Percentiles rank a stretch among this genome's conserved stretches.
These are phyloP conservation scores for Cardamine occulta DNA, from an alignment of 345 rosid genomes.

Conservation along the genomic window DNA sequence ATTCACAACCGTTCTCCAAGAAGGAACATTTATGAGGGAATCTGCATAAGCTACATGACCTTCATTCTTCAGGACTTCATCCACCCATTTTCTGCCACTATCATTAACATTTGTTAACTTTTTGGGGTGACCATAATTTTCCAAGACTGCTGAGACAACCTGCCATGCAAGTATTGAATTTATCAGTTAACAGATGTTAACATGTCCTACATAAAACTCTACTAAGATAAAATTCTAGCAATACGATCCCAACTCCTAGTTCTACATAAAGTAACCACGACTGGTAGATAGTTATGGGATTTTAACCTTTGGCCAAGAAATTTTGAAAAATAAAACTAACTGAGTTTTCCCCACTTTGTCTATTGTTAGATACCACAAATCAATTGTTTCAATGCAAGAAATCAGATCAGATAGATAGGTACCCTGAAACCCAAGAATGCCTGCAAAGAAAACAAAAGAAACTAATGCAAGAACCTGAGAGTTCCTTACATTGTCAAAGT, in stretches of 20 bases:
- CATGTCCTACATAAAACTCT: conserved; percentile 17
- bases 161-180: conserved; percentile 43
- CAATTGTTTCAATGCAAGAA: conserved; percentile 10
- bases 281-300: not conserved
- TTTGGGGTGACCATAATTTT: conserved; percentile 67
- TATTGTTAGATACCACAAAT: conserved; percentile 6
- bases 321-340: not conserved
- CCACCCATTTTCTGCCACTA: conserved; percentile 64
- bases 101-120: conserved; percentile 50
- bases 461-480: conserved; percentile 12
- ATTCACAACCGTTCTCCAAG: conserved; percentile 76
- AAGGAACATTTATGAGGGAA: conserved; percentile 55
- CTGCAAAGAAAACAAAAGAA: not conserved
- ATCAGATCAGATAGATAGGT: conserved; percentile 6
- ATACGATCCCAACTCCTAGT: not conserved
- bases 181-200: conserved; percentile 13
- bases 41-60: conserved; percentile 61
- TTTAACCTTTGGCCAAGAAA: conserved; percentile 5
- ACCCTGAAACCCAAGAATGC: conserved; percentile 10
- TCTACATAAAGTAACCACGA: not conserved
- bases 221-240: conserved; percentile 7
- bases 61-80: conserved; percentile 77
- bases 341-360: not conserved
- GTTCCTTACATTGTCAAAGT: conserved; percentile 47
- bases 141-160: conserved; percentile 90